Percentiles rank a stretch among this genome's conserved stretches.
Evolutionary conservation across 257 asterid genomes (phyloP).

Genomic region (Nicotiana paniculata): DNA sequence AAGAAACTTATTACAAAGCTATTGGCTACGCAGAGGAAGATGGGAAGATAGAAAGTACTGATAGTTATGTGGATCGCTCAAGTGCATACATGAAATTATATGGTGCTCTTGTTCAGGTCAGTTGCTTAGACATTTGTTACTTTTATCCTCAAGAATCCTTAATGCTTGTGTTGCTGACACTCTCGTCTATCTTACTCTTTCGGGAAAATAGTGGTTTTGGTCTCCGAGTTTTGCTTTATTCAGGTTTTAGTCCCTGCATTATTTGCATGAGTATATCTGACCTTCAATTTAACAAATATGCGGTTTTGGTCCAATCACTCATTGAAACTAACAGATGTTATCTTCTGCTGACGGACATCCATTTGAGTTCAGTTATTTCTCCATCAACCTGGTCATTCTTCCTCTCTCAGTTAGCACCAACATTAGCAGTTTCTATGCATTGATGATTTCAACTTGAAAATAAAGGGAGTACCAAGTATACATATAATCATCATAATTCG

Average conservation of each 20-base stretch:
- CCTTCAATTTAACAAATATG: not conserved
- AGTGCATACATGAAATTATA: slow-evolving; percentile 66
- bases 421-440: not conserved
- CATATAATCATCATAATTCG: not conserved
- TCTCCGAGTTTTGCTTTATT: not conserved
- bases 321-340: not conserved
- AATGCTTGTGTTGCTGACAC: not conserved
- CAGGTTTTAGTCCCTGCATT: not conserved
- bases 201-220: not conserved
- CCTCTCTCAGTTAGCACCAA: not conserved
- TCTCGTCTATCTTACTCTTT: not conserved
- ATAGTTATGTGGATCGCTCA: slow-evolving; percentile 44
- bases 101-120: slow-evolving; percentile 94
- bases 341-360: not conserved
- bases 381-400: not conserved
- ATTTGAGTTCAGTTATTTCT: not conserved
- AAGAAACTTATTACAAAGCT: slow-evolving; percentile 56
- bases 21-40: slow-evolving; percentile 60
- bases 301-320: not conserved
- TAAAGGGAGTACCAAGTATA: not conserved
- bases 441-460: not conserved
- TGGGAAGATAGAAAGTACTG: slow-evolving; percentile 54
- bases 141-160: not conserved
- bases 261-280: not conserved
- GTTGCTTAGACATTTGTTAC: slow-evolving; percentile 1